phyloP scores from a whole-genome alignment of 768 basidiomycete species.

The Pleurotus pulmonarius region DNA sequence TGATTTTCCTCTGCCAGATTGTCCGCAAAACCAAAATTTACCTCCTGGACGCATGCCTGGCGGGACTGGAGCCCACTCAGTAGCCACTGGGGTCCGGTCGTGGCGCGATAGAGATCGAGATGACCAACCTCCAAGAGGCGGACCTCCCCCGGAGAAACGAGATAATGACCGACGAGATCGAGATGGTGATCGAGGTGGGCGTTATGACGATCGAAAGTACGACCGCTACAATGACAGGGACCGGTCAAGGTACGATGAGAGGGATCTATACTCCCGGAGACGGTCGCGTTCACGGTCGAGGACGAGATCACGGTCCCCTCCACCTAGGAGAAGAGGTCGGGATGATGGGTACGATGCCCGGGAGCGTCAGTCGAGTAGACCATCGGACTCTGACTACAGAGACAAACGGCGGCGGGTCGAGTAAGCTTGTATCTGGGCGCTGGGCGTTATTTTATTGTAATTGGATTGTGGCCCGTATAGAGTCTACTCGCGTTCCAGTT shows the following conservation, averaged over 20 bases:
- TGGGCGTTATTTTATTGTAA: too few species aligned
- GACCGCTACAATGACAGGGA: constrained; percentile 9
- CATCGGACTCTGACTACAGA: constrained; percentile 22
- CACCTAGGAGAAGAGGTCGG: constrained; percentile 9
- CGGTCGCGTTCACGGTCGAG: constrained; percentile 23
- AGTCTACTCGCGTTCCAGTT: too few species aligned
- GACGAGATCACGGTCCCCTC: constrained; percentile 28
- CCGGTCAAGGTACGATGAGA: constrained; percentile 16
- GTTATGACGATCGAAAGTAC: constrained; percentile 20
- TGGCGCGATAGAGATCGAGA: constrained; percentile 28
- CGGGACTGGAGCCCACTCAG: constrained; percentile 30
- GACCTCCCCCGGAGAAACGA: constrained; percentile 11
- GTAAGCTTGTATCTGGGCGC: constrained; percentile 19
- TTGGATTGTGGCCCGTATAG: too few species aligned
- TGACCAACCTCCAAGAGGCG: background rate
- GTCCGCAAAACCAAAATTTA: constrained; percentile 47
- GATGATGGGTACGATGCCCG: constrained; percentile 15
- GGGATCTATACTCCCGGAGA: constrained; percentile 15
- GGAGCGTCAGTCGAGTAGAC: constrained; percentile 28
- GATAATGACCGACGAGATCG: constrained; percentile 15
- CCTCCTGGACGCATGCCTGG: constrained; percentile 19
- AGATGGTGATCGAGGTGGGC: constrained; percentile 17
- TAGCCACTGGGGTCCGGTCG: constrained; percentile 15
- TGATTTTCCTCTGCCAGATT: constrained; percentile 28
- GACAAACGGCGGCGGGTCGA: constrained; percentile 60